Evolutionary conservation across 441 rosid species (phyloP).

Genomic region (Pelargonium fulgidum): DNA sequence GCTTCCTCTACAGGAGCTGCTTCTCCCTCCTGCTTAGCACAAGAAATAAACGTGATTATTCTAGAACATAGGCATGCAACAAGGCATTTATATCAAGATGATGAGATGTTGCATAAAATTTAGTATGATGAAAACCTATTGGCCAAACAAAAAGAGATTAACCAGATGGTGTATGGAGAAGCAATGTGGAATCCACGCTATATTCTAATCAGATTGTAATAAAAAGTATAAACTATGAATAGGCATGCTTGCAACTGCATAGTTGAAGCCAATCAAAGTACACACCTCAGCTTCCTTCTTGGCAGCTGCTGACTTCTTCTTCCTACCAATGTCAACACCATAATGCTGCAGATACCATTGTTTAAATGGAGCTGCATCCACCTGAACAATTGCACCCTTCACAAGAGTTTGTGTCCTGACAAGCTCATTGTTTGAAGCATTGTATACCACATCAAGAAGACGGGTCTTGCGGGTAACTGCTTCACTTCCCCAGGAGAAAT

Average conservation of each 20-base stretch:
- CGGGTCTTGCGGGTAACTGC: constrained; percentile 68
- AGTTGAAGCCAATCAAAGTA: neutral
- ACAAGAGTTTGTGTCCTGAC: constrained; percentile 70
- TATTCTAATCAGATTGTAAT: no score
- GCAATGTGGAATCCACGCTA: no score
- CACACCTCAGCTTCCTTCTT: constrained; percentile 54
- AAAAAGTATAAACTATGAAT: neutral
- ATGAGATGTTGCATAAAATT: no score
- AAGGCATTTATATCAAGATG: no score
- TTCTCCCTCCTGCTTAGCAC: constrained; percentile 35
- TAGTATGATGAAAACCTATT: no score
- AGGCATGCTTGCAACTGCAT: neutral
- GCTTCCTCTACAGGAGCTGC: constrained; percentile 28
- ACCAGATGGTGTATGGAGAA: no score
- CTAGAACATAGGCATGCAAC: neutral
- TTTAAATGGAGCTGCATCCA: constrained; percentile 68
- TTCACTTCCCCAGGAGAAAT: constrained; percentile 74
- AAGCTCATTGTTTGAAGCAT: constrained; percentile 70
- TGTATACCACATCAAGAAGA: constrained; percentile 68
- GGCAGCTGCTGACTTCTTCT: constrained; percentile 49
- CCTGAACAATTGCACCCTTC: constrained; percentile 65
- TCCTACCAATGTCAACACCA: constrained; percentile 62
- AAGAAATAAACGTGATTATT: neutral
- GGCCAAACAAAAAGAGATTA: no score
- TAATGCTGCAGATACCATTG: constrained; percentile 69